Evolutionary conservation across 305 asterid genomes (phyloP).

Genomic region (Coffea humblotiana): DNA sequence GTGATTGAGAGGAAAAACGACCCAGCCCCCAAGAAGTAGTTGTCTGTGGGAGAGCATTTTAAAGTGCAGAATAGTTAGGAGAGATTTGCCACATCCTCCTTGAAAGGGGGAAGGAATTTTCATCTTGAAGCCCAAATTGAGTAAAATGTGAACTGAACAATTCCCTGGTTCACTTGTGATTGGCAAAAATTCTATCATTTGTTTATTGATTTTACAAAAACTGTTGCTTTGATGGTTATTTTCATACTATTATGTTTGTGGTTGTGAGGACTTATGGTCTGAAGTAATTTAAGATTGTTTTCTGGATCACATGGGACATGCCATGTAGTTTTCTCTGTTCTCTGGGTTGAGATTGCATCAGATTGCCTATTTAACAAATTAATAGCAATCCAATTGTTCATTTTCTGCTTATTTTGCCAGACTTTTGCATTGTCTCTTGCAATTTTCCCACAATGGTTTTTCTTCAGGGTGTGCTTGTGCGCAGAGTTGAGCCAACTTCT

Average conservation of each 20-base stretch:
- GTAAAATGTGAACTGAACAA: too few relatives aligned
- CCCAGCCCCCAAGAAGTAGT: neutral
- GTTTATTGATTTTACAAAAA: neutral
- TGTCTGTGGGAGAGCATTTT: neutral
- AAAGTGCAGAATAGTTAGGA: neutral
- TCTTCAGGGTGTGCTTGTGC: slow-evolving; percentile 86
- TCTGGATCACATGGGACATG: neutral
- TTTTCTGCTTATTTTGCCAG: neutral
- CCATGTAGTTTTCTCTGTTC: neutral
- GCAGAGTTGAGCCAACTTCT: slow-evolving; percentile 88
- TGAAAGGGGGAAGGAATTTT: neutral
- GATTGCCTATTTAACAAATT: neutral
- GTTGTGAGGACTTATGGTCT: neutral
- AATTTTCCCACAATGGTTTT: slow-evolving; percentile 6
- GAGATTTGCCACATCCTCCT: neutral
- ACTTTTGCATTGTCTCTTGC: slow-evolving; percentile 3
- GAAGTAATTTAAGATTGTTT: neutral
- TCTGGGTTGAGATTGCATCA: neutral
- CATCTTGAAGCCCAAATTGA: too few relatives aligned
- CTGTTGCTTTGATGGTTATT: neutral
- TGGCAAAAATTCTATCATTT: neutral
- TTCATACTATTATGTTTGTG: neutral
- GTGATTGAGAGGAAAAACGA: neutral
- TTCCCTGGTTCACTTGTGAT: neutral
- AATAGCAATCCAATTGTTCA: neutral